Evolutionary conservation across 2,329 filamentous ascomycete genomes (phyloP).

Genomic region (Chaetomium sp.): DNA sequence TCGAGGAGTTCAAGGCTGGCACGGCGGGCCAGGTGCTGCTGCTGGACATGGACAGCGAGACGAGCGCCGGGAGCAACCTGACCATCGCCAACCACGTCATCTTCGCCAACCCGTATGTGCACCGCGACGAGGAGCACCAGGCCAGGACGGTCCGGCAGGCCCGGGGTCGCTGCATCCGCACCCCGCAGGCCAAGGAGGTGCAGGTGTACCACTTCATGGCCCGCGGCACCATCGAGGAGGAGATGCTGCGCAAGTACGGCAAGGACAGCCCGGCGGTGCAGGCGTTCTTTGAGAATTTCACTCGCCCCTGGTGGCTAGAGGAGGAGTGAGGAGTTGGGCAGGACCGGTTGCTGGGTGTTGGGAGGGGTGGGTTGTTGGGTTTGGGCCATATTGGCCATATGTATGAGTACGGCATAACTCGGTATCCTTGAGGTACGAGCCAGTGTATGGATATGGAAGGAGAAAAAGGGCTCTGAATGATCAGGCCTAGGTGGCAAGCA

Average conservation of each 20-base stretch:
- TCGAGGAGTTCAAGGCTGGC: constrained; percentile 38
- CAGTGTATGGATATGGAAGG: not conserved
- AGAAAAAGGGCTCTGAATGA: not conserved
- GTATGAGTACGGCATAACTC: not conserved
- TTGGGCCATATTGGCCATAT: not conserved
- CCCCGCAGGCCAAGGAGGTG: constrained; percentile 45
- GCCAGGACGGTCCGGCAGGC: constrained; percentile 46
- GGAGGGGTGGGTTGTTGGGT: not conserved
- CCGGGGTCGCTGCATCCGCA: constrained; percentile 44
- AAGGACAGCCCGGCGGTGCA: constrained; percentile 6
- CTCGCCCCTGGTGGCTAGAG: constrained; percentile 22
- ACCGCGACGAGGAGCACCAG: constrained; percentile 39
- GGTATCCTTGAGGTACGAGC: not conserved
- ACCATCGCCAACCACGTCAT: constrained; percentile 48
- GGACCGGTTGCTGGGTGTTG: not conserved
- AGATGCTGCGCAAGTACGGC: constrained; percentile 36
- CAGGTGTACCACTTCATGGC: constrained; percentile 46
- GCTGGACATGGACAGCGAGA: constrained; percentile 43
- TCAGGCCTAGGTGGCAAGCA: no score
- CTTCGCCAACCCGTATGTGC: constrained; percentile 43
- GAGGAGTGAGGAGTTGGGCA: not conserved
- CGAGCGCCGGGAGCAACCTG: constrained; percentile 48
- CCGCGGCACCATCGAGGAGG: constrained; percentile 46
- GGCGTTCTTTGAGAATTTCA: constrained; percentile 9
- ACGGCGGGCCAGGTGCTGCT: constrained; percentile 40